Base-by-base conservation (phyloP, 768 basidiomycete genomes). In the Auricularia sp. region DNA sequence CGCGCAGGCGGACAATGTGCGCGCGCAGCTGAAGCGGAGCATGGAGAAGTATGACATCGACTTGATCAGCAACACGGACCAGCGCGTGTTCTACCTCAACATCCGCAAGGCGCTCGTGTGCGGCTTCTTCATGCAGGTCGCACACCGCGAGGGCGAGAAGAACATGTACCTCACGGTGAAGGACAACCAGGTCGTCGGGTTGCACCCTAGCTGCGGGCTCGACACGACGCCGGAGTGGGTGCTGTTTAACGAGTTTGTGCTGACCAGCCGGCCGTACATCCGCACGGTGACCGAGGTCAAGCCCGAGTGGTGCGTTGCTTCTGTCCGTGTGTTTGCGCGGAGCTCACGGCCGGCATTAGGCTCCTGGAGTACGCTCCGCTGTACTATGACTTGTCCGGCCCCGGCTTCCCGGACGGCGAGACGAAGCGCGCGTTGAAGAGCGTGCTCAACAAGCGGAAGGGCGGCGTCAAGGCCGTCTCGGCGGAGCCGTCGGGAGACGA, bases 121-220 rank as follows among this genome's bases (percentile, higher is more conserved):
- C 69, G 97, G 95, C 1, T 99, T 92, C 82, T 99, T 98, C 78
- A 98, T 97, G 96, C 96, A 98, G 73, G 85, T 93, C 13, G 97
- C 95, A 6, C 94, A 97, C 75, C 91, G 92, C 74, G 94, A 95
- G 72, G 92, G 92, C 3, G 92, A 93, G 73, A 94, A 92, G 75
- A 85, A 87, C 2, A 83, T 81, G 64, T 98, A 99, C 72, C 67
- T 88, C 67, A 99, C 95, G 0, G 87, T 97, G 65, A 98, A 98
- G 77, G 96, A 99, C 74, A 90, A 95, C 69, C 95, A 97, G 79
- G 90, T 85, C 42, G 91, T 92, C 5, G 79, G 78, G 1, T 76
- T 94, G 18, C 94, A 98, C 73, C 90, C 94, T 7, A 90, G 88
- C 29, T 95, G 92, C 67, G 93, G 93, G 36, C 77, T 97, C 58